Evolutionary conservation across 2,329 filamentous ascomycete genomes (phyloP), one percentile per base, ranked within the genome.

Genomic region (Penicillium crustosum): DNA sequence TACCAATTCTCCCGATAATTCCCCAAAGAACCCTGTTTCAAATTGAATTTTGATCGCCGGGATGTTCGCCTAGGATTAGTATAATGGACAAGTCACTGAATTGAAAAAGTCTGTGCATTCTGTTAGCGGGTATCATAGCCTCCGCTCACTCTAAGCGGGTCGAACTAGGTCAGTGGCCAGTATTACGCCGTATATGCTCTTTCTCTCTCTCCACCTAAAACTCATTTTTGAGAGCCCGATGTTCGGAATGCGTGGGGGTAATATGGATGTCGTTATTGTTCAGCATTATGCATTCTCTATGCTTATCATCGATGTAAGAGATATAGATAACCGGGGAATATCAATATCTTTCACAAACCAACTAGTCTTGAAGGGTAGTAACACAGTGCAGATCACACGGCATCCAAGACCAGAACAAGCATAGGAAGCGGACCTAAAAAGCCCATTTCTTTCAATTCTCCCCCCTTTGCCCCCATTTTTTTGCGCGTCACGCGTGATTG

Each of bases 401-500:
- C 35, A n/a, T 41, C 27, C 33, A 29, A 55, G 29, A 44, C 55
- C 49, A 47, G 49, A 57, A 57, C 6, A 15, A 53, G 49, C 27
- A 53, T 53, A 48, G 47, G 17, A 23, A 29, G 17, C 13, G 17
- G 31, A 44, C n/a, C 9, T 31, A 21, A 36, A 42, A 29, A 27
- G 19, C 8, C 33, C 7, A n/a, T 38, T 56, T 47, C 59, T 53
- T 59, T 51, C 31, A 44, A 21, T 31, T 29, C 6, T n/a, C 31
- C 57, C 61, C 61, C 60, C 55, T 56, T 63, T 59, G 36, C 59
- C 55, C 54, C 53, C 57, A 38, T 57, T 59, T 42, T 57, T 25
- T 49, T 53, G 54, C 49, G 54, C 36, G 39, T 38, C 31, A 53
- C 50, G 57, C 54, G 31, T 66, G 63, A 66, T 66, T 66, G 63